A percentile compares a stretch with the other conserved stretches of the same genome.
Conservation (phyloP, 495 filamentous ascomycete genomes). For the Cryomyces minteri region DNA sequence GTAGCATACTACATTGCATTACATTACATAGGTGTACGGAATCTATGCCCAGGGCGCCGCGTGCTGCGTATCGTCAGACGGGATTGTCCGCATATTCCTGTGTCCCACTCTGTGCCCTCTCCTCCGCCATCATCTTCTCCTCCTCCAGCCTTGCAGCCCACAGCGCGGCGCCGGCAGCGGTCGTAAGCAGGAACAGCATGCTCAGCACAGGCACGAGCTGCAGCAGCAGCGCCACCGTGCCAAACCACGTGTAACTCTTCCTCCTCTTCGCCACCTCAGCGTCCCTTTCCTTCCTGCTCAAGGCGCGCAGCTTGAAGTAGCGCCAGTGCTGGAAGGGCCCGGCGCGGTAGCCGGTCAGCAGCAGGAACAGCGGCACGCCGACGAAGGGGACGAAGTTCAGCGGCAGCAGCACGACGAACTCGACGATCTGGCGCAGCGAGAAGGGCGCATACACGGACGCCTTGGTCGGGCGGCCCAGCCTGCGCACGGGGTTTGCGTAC, state of each 20-base stretch:
- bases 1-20: no score
- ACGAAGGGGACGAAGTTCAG: constrained; percentile 47
- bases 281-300: constrained; percentile 38
- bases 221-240: constrained; percentile 38
- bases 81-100: constrained; percentile 8
- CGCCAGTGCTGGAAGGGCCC: constrained; percentile 51
- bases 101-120: neutral
- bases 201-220: constrained; percentile 44
- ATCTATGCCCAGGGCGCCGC: no score
- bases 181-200: constrained; percentile 51
- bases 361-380: constrained; percentile 42
- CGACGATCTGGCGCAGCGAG: constrained; percentile 24
- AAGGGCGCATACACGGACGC: constrained; percentile 45
- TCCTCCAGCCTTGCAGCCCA: constrained; percentile 42
- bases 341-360: constrained; percentile 42
- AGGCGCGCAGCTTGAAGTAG: constrained; percentile 40
- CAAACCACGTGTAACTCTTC: constrained; percentile 49
- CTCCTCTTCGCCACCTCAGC: constrained; percentile 30
- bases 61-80: neutral
- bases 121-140: constrained; percentile 5
- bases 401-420: constrained; percentile 32
- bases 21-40: no score
- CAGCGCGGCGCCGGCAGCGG: constrained; percentile 40
- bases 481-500: constrained; percentile 27
- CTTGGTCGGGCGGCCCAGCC: constrained; percentile 38